Conservation (phyloP, 306 rosid species). For the Quercus dentata region DNA sequence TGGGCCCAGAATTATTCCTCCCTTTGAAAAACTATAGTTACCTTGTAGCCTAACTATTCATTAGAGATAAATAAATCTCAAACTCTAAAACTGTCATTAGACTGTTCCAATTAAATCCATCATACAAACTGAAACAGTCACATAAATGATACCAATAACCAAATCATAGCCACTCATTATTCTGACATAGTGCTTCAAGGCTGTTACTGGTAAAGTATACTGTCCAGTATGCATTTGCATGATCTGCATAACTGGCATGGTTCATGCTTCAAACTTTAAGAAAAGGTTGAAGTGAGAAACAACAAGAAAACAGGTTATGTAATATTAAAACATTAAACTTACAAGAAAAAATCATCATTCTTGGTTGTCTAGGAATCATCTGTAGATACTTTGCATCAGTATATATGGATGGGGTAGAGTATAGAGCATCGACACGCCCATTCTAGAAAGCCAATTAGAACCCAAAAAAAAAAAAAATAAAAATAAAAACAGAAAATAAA, state of each 20-base stretch:
- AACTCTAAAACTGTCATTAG: too few relatives aligned
- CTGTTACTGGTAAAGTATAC: conserved; percentile 84
- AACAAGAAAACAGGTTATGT: neutral
- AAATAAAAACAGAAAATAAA: neutral
- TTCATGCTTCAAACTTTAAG: conserved; percentile 6
- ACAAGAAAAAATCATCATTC: conserved; percentile 84
- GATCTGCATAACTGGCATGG: conserved; percentile 69
- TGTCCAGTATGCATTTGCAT: conserved; percentile 77
- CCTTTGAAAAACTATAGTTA: too few relatives aligned
- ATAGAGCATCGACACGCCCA: conserved; percentile 82
- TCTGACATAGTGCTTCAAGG: conserved; percentile 48
- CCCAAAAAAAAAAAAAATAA: too few relatives aligned
- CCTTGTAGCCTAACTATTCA: too few relatives aligned
- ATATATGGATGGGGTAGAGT: conserved; percentile 81
- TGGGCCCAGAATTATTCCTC: too few relatives aligned
- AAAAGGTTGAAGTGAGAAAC: neutral
- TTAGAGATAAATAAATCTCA: too few relatives aligned
- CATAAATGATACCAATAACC: conserved; percentile 59
- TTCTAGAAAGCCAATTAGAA: conserved; percentile 41
- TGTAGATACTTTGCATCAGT: conserved; percentile 79
- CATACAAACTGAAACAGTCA: neutral
- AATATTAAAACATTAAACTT: conserved; percentile 24
- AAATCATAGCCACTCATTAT: conserved; percentile 34
- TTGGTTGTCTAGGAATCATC: conserved; percentile 76
- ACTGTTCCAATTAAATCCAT: neutral